Conservation (phyloP, 495 filamentous ascomycete species). For the Cetradonia linearis region DNA sequence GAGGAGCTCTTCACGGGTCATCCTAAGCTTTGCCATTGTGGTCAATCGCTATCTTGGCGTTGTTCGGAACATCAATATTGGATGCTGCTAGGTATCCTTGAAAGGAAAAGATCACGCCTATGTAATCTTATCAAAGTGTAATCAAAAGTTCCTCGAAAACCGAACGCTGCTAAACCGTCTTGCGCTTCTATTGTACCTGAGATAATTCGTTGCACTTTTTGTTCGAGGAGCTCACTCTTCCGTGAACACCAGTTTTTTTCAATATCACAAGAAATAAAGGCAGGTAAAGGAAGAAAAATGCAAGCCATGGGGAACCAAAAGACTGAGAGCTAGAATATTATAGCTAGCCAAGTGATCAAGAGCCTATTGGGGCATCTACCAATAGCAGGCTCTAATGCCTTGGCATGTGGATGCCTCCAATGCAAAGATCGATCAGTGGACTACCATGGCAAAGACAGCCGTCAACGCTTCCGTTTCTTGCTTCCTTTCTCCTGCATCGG, state of each 20-base stretch:
- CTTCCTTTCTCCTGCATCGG: background rate
- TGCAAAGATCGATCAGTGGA: background rate
- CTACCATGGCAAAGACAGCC: background rate
- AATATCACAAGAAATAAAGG: background rate
- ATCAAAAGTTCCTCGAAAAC: background rate
- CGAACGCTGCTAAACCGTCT: background rate
- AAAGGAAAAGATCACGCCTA: too few relatives aligned
- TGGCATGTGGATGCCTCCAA: background rate
- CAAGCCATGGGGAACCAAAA: background rate
- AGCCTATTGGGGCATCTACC: slow-evolving; percentile 8
- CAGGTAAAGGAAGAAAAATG: background rate
- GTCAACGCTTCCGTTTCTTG: slow-evolving; percentile 15
- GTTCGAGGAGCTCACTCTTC: background rate
- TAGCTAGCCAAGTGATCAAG: background rate
- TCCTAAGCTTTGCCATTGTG: background rate
- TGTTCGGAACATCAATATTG: too few relatives aligned
- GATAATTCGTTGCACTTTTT: background rate
- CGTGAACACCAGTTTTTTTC: background rate
- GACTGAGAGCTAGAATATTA: background rate
- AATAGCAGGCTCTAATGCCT: background rate
- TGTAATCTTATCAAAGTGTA: background rate
- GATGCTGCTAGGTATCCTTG: background rate
- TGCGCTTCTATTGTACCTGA: background rate
- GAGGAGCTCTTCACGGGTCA: background rate
- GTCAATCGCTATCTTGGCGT: background rate